A percentile compares a stretch with the other conserved stretches of the same genome.
phyloP scores from a whole-genome alignment of 768 basidiomycete species.

The Kwoniella pini region DNA sequence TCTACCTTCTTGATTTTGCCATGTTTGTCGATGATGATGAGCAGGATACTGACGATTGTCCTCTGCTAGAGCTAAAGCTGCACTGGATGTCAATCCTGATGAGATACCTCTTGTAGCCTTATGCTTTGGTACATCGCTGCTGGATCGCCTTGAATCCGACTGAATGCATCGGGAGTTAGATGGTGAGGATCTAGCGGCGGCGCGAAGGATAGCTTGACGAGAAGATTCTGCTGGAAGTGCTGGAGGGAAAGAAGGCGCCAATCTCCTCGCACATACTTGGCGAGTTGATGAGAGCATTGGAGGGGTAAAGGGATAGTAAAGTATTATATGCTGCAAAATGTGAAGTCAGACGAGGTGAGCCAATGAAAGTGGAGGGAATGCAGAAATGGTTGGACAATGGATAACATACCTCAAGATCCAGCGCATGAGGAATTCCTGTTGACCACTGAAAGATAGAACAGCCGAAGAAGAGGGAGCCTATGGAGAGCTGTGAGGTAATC shows the following conservation, averaged over 20 bases:
- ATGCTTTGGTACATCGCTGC: not conserved
- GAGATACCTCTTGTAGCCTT: conserved; percentile 3
- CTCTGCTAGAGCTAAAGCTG: conserved; percentile 11
- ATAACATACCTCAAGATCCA: not conserved
- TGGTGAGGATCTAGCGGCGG: not conserved
- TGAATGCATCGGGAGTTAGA: not conserved
- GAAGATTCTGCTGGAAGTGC: conserved; percentile 28
- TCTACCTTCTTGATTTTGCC: not conserved
- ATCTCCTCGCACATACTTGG: conserved; percentile 21
- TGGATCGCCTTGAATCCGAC: not conserved
- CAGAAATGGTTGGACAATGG: not conserved
- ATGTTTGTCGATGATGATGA: not conserved
- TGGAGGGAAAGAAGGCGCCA: conserved; percentile 10
- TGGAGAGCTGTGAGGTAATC: not conserved
- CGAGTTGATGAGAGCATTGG: conserved; percentile 19
- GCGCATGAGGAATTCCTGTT: not conserved
- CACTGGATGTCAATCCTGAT: conserved; percentile 5
- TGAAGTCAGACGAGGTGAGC: not conserved
- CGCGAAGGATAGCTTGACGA: conserved; percentile 24
- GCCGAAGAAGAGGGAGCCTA: not conserved
- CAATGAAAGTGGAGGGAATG: conserved; percentile 17
- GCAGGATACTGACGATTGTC: not conserved
- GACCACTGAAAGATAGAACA: not conserved
- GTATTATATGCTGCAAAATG: not conserved
- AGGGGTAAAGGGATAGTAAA: not conserved